phyloP scores from a whole-genome alignment of 2,329 filamentous ascomycete species.

The Septoria linicola region DNA sequence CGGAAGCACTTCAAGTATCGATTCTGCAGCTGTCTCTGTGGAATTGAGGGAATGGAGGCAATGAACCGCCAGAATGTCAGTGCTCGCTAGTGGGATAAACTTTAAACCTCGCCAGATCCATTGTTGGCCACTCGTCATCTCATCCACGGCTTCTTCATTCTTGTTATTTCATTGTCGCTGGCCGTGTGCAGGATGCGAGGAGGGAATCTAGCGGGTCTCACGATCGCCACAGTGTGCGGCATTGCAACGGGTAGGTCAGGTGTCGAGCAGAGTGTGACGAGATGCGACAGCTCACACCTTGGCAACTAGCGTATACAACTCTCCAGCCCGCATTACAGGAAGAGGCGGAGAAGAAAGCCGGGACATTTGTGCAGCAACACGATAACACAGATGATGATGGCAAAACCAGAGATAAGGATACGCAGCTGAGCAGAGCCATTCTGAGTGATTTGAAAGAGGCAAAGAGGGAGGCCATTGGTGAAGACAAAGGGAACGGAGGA shows the following conservation, averaged over 20 bases:
- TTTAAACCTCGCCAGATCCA: neutral
- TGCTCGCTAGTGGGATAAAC: too few species aligned
- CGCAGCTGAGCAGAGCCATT: constrained; percentile 29
- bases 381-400: neutral
- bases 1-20: too few species aligned
- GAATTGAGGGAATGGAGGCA: too few species aligned
- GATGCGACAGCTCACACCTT: neutral
- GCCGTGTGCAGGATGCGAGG: constrained; percentile 18
- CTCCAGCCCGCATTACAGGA: constrained; percentile 34
- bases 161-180: neutral
- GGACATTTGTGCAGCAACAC: constrained; percentile 29
- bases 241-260: constrained; percentile 5
- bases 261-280: neutral
- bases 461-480: constrained; percentile 20
- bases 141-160: neutral
- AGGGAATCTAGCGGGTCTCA: constrained; percentile 7
- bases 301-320: constrained; percentile 29
- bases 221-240: constrained; percentile 14
- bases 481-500: constrained; percentile 16
- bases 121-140: too few species aligned
- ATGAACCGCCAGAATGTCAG: too few species aligned
- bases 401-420: constrained; percentile 19
- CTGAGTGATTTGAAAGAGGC: constrained; percentile 31
- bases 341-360: constrained; percentile 29
- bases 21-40: too few species aligned